Evolutionary conservation across 2,329 filamentous ascomycete species (phyloP).

Genomic region (Colletotrichum shisoi): DNA sequence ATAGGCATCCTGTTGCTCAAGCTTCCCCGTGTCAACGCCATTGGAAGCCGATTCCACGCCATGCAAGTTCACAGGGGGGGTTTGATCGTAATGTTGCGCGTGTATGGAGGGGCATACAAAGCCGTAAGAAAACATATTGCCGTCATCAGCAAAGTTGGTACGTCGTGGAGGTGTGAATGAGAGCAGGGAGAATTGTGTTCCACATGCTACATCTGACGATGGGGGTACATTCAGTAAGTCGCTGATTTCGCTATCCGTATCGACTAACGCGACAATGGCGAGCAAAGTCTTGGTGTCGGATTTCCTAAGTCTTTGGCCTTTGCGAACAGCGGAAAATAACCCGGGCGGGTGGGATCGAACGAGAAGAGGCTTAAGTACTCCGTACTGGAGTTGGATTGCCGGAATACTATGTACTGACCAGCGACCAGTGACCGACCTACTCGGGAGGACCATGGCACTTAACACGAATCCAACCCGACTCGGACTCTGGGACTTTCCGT

Average conservation of each 20-base stretch:
- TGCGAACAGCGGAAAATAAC: conserved; percentile 13
- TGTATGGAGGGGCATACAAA: neutral
- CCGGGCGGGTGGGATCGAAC: conserved; percentile 8
- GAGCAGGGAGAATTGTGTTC: neutral
- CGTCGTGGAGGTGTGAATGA: neutral
- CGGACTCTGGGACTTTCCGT: conserved; percentile 23
- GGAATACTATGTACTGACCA: conserved; percentile 14
- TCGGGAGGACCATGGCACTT: conserved; percentile 6
- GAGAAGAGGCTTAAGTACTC: neutral
- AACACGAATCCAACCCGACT: neutral
- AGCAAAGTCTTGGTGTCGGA: neutral
- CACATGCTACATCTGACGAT: neutral
- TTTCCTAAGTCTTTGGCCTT: neutral
- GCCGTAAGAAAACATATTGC: conserved; percentile 9
- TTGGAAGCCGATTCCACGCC: conserved; percentile 12
- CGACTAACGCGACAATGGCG: neutral
- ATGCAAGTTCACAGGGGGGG: conserved; percentile 6
- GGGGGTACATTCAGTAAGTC: neutral
- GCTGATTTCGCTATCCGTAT: conserved; percentile 1
- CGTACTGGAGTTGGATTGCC: neutral
- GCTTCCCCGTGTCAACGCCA: conserved; percentile 1
- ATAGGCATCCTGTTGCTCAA: conserved; percentile 14
- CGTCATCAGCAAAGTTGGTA: neutral
- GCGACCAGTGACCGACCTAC: conserved; percentile 2
- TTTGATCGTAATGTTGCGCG: conserved; percentile 17